Percentiles rank a stretch among this genome's conserved stretches.
Conservation (phyloP, 495 filamentous ascomycete genomes). For the Aspergillus saccharolyticus region DNA sequence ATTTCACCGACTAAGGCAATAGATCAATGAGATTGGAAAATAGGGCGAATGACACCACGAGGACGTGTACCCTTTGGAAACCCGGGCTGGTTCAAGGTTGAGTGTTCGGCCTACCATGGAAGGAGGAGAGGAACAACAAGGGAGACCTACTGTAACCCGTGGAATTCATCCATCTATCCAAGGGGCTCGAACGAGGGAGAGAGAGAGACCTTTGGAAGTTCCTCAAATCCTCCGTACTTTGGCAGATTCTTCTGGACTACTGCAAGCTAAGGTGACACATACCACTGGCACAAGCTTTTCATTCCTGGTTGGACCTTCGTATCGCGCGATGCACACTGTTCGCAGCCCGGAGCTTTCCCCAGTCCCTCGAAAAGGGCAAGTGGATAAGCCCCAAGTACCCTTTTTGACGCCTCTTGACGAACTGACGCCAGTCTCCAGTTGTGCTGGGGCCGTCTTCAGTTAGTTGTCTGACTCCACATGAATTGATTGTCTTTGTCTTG, state of each 20-base stretch:
- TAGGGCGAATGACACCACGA: background rate
- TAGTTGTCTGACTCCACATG: conserved; percentile 7
- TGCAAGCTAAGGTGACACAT: background rate
- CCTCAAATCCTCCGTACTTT: no score
- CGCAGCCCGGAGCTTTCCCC: background rate
- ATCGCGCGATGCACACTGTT: background rate
- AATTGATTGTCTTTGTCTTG: background rate
- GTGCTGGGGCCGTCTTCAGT: conserved; percentile 6
- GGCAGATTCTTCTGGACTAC: no score
- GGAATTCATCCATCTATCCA: background rate
- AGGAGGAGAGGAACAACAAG: background rate
- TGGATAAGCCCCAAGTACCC: conserved; percentile 3
- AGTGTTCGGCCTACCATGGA: background rate
- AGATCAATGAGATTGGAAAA: background rate
- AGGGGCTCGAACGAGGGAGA: background rate
- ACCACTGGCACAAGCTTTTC: conserved; percentile 1
- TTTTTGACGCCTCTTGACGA: conserved; percentile 6
- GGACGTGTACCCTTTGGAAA: background rate
- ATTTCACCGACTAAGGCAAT: background rate
- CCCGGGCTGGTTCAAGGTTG: background rate
- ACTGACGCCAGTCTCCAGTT: conserved; percentile 6
- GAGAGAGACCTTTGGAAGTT: no score
- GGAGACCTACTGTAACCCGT: no score
- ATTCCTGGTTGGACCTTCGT: background rate
- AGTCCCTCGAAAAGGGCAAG: background rate